Evolutionary conservation across 768 basidiomycete genomes (phyloP).

Genomic region (Lyophyllum atratum): DNA sequence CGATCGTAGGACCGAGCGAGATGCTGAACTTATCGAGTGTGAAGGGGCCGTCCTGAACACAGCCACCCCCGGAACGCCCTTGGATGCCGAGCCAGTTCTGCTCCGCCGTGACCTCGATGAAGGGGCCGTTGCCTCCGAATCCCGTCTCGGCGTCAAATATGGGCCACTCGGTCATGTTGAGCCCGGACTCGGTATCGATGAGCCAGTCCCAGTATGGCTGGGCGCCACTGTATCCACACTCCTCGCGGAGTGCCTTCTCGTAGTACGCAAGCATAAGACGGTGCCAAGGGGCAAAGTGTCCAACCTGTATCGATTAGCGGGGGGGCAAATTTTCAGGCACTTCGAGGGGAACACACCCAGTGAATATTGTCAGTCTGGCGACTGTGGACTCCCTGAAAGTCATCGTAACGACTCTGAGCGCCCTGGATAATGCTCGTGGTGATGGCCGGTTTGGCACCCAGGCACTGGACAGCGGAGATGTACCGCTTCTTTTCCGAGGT

Average conservation of each 20-base stretch:
- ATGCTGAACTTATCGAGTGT: too few relatives aligned
- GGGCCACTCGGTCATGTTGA: not conserved
- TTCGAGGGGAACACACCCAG: too few relatives aligned
- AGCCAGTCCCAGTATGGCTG: conserved; percentile 29
- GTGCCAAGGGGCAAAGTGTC: conserved; percentile 41
- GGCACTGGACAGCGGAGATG: not conserved
- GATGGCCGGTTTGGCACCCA: not conserved
- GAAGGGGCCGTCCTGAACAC: too few relatives aligned
- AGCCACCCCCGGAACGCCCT: too few relatives aligned
- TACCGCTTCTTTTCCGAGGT: too few relatives aligned
- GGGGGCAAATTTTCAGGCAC: too few relatives aligned
- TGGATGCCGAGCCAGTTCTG: too few relatives aligned
- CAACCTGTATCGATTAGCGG: too few relatives aligned
- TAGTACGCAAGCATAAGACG: conserved; percentile 30
- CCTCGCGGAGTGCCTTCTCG: conserved; percentile 32
- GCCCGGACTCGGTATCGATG: conserved; percentile 3
- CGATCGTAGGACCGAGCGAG: too few relatives aligned
- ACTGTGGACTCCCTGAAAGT: not conserved
- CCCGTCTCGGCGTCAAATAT: not conserved
- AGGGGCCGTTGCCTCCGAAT: not conserved
- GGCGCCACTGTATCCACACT: conserved; percentile 37
- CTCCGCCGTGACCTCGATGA: too few relatives aligned
- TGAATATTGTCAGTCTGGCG: not conserved
- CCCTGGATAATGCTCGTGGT: not conserved
- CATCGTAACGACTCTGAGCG: not conserved